Base-by-base conservation (phyloP, 2,329 filamentous ascomycete genomes). In the Exophiala sideris region DNA sequence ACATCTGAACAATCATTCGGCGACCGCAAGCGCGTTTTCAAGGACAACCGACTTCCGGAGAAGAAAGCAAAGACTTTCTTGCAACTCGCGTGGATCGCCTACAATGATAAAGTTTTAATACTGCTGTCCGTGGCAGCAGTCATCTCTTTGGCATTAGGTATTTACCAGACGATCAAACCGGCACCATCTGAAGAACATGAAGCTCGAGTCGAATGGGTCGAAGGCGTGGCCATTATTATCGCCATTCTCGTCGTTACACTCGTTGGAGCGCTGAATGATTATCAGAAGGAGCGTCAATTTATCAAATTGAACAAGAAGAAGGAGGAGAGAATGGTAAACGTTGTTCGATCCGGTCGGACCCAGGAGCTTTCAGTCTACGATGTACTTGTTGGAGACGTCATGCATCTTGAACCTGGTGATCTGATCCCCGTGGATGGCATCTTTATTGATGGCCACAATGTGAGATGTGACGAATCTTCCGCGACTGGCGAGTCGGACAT, bases 281-380 rank as follows among this genome's bases (percentile, higher is more conserved):
- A 84, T 79, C 88, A 91, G 65, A 91, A 91, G 69, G 88, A 91
- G 67, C 80, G 85, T 42, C 86, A 89, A 64, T 91, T 91, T 64
- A 85, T 88, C 36, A 89, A 89, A 68, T 74, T 91, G 56, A 91
- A 91, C 70, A 83, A 83, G 68, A 89, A 89, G 66, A 91, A 91
- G 69, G 84, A 90, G 46, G 85, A 90, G 65, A 80, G 88, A 32
- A 74, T 80, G 46, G 83, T 92, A 62, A 90, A 89, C 58, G 84
- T 89, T 8, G 75, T 88, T 48, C 84, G 89, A n/a, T 91, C 87
- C 1, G 89, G 87, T 29, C 83, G 79, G 62, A 84, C 83, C 0
- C 77, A 80, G 59, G 83, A 88, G 67, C 82, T 91, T 36, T 86
- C 83, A 0, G 79, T 90, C 3, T 79, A 86, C 59, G 85, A 90